These are phyloP conservation scores for Nicotiana attenuata DNA, from an alignment of 257 asterid genomes.

Conservation along the genomic window DNA sequence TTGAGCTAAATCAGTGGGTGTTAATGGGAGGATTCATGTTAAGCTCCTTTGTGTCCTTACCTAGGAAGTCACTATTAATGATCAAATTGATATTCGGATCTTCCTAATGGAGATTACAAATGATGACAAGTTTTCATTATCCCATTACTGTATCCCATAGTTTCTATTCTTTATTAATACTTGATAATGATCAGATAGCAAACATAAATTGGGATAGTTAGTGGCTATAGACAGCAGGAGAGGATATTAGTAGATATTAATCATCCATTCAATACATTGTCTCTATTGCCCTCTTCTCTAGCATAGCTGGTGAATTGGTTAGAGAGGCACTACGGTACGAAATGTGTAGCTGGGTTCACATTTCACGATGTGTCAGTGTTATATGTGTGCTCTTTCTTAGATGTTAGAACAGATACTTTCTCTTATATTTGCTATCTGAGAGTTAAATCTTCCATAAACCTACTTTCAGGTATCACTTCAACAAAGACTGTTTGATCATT, in stretches of 20 bases:
- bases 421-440: not conserved
- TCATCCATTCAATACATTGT: not conserved
- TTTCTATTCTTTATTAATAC: no score
- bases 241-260: not conserved
- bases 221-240: not conserved
- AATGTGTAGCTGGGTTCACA: not conserved
- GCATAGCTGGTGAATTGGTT: not conserved
- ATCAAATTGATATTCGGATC: not conserved
- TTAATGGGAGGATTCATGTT: not conserved
- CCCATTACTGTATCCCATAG: not conserved
- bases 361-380: not conserved
- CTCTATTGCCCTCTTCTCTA: not conserved
- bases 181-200: not conserved
- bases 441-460: constrained; percentile 10
- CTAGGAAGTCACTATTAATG: not conserved
- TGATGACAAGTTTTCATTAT: not conserved
- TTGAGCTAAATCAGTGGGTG: constrained; percentile 1
- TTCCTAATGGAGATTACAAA: not conserved
- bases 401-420: not conserved
- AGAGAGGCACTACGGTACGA: not conserved
- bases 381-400: not conserved
- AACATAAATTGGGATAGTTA: not conserved
- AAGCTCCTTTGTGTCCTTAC: not conserved
- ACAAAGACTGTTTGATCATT: constrained; percentile 65
- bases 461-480: constrained; percentile 66